These are phyloP conservation scores for Alternaria sp. DNA, from an alignment of 2,329 filamentous ascomycete genomes.

Conservation along the genomic window DNA sequence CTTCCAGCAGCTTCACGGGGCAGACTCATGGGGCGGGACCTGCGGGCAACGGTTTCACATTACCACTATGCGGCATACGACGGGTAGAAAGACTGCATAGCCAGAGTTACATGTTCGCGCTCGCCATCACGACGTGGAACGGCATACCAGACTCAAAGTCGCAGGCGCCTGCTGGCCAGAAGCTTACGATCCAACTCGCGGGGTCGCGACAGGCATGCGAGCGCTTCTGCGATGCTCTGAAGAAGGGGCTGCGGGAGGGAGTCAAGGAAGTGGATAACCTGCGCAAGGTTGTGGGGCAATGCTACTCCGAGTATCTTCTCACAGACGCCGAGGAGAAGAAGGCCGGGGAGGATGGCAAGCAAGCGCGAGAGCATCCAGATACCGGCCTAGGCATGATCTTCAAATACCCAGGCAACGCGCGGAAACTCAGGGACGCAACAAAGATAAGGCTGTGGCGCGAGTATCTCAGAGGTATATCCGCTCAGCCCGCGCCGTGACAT, in stretches of 20 bases:
- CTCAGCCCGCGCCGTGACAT: not conserved
- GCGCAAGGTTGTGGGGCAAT: slow-evolving; percentile 80
- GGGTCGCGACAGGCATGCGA: slow-evolving; percentile 91
- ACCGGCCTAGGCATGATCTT: slow-evolving; percentile 93
- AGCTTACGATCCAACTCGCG: slow-evolving; percentile 89
- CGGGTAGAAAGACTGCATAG: slow-evolving; percentile 93
- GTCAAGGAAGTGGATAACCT: slow-evolving; percentile 89
- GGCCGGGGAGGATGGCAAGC: slow-evolving; percentile 45
- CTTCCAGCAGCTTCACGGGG: slow-evolving; percentile 86
- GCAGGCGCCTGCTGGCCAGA: slow-evolving; percentile 70
- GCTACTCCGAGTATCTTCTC: slow-evolving; percentile 77
- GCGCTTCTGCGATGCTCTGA: slow-evolving; percentile 94
- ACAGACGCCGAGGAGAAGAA: slow-evolving; percentile 52
- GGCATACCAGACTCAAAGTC: slow-evolving; percentile 58
- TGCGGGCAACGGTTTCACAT: slow-evolving; percentile 93
- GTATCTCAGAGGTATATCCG: slow-evolving; percentile 73
- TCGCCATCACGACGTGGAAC: slow-evolving; percentile 96
- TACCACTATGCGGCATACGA: slow-evolving; percentile 90
- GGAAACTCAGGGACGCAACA: slow-evolving; percentile 91
- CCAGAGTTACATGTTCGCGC: slow-evolving; percentile 89
- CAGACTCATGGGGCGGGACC: slow-evolving; percentile 93
- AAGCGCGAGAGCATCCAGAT: slow-evolving; percentile 76
- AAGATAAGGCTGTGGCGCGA: slow-evolving; percentile 99
- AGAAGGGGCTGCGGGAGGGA: slow-evolving; percentile 84
- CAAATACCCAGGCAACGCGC: slow-evolving; percentile 91